phyloP scores from a whole-genome alignment of 2,329 filamentous ascomycete species.

The Colletotrichum eremochloae region DNA sequence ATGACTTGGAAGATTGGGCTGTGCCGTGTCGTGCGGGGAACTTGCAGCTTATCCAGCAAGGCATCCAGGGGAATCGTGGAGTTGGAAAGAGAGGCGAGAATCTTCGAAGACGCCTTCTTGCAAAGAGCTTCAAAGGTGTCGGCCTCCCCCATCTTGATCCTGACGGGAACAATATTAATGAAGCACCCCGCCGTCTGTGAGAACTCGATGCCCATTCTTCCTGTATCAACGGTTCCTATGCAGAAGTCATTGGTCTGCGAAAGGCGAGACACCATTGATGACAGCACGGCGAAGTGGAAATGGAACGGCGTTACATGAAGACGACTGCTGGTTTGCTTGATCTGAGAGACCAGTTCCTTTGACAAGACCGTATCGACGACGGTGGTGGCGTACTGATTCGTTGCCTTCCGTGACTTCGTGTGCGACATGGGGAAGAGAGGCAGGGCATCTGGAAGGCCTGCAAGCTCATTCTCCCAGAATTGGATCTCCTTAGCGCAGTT shows the following conservation, averaged over 20 bases:
- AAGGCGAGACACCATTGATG: neutral
- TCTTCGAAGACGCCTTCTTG: conserved; percentile 2
- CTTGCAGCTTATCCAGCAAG: conserved; percentile 58
- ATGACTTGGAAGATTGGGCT: conserved; percentile 64
- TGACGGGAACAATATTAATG: conserved; percentile 63
- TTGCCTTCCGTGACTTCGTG: conserved; percentile 13
- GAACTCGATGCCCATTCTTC: conserved; percentile 50
- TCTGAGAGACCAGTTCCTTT: neutral
- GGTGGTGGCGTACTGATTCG: conserved; percentile 1
- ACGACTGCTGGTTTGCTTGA: conserved; percentile 5
- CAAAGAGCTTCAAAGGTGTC: conserved; percentile 1
- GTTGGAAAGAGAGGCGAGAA: conserved; percentile 55
- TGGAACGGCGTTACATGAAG: conserved; percentile 54
- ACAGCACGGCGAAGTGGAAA: conserved; percentile 58
- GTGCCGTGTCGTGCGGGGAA: conserved; percentile 54
- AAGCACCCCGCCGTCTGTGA: conserved; percentile 58
- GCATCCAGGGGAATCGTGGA: conserved; percentile 63
- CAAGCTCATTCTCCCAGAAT: conserved; percentile 50
- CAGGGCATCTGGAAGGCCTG: conserved; percentile 46
- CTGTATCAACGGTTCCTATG: conserved; percentile 64
- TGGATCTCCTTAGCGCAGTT: conserved; percentile 48
- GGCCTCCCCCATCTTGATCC: conserved; percentile 48
- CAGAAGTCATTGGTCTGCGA: conserved; percentile 51
- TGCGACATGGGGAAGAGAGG: conserved; percentile 51
- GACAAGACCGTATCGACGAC: neutral